phyloP scores from a whole-genome alignment of 108 stramenopile species.

The Conticribra guillardii region DNA sequence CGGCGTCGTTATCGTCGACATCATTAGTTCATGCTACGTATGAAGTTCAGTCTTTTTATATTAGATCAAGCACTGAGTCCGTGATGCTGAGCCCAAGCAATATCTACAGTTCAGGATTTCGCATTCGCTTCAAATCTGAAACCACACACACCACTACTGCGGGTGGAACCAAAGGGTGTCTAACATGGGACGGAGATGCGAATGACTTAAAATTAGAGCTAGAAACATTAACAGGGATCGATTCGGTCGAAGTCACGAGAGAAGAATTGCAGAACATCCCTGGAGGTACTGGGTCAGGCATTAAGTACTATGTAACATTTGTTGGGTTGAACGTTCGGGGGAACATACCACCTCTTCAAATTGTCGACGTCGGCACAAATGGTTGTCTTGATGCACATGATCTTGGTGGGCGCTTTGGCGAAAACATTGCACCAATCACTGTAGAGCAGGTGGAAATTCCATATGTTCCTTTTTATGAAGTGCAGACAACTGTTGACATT shows the following conservation, averaged over 20 bases:
- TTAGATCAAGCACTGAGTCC: slow-evolving; percentile 30
- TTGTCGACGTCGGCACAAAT: slow-evolving; percentile 53
- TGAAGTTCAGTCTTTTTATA: slow-evolving; percentile 70
- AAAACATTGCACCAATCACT: slow-evolving; percentile 31
- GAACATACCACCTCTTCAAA: slow-evolving; percentile 61
- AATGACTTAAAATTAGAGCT: slow-evolving; percentile 58
- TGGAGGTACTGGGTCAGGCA: slow-evolving; percentile 38
- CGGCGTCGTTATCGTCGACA: slow-evolving; percentile 50
- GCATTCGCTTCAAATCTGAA: slow-evolving; percentile 55
- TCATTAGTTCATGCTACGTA: slow-evolving; percentile 63
- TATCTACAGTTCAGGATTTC: slow-evolving; percentile 44
- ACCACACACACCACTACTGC: slow-evolving; percentile 39
- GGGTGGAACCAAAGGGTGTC: slow-evolving; percentile 53
- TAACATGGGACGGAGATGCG: slow-evolving; percentile 50
- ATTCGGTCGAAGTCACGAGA: slow-evolving; percentile 52
- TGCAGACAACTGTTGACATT: slow-evolving; percentile 73
- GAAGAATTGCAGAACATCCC: slow-evolving; percentile 20
- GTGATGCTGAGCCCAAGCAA: slow-evolving; percentile 48
- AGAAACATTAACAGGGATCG: slow-evolving; percentile 56
- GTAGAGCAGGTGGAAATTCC: slow-evolving; percentile 38
- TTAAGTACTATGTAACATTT: slow-evolving; percentile 70
- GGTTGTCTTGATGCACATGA: slow-evolving; percentile 52
- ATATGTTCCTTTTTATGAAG: slow-evolving; percentile 76
- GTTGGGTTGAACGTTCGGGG: slow-evolving; percentile 73
- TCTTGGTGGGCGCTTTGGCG: slow-evolving; percentile 36